Base-by-base conservation (phyloP, 768 basidiomycete genomes). In the Mrakia frigida region DNA sequence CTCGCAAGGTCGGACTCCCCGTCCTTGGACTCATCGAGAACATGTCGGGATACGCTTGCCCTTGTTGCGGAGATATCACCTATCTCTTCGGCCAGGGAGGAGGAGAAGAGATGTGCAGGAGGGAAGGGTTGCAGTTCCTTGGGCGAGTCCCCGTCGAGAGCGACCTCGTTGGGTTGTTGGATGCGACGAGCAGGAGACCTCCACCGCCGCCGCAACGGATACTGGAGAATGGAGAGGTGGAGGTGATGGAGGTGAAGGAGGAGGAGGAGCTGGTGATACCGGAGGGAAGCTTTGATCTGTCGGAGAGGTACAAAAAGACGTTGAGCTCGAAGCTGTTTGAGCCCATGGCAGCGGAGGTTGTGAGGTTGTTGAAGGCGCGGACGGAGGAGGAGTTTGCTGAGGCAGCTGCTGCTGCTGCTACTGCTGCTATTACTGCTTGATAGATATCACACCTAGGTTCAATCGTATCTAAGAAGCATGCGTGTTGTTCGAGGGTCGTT, bases 31-130 rank as follows among this genome's bases (percentile, higher is more conserved):
- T 99, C 70, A 90, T 99, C 80, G 97, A 98, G 82, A 99, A 98
- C 85, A 98, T 98, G 97, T 92, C 93, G 79, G 97, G 97, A 70
- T 98, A 97, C 84, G 92, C 91, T 28, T 98, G 96, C 77, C 97
- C 97, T 63, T 97, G 95, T 82, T 98, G 97, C 82, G 93, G 93
- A 23, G 95, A 98, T 83, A 86, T 98, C 80, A 93, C 90, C 85
- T 93, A 96, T 82, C 88, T 97, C 73, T 99, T 98, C 83, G 97
- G 94, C 11, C 91, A 89, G 6, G 94, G 94, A 23, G 97, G 97
- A 2, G 97, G 95, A 1, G 89, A 90, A 83, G 91, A 90, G 81
- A 90, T 94, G 91, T 94, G 92, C 6, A 86, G 86, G 78, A 87
- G 87, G 70, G 92, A 95, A 80, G 87, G 86, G 0, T 80, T 98